phyloP scores from a whole-genome alignment of 1,284 basidiomycete genomes.

The Ceratobasidium sp. region DNA sequence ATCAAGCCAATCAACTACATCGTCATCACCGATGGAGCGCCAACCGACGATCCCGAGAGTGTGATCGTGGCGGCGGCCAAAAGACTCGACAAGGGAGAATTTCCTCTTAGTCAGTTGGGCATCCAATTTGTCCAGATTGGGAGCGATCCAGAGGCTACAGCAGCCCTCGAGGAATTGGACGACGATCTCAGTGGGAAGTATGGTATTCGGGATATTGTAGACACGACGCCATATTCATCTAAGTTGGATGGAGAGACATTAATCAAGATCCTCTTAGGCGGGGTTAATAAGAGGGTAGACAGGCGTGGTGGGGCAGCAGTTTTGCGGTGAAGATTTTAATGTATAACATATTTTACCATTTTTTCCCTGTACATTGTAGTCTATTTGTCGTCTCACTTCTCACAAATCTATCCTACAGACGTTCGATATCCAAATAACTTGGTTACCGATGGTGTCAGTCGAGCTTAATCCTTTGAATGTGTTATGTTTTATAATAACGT shows the following conservation, averaged over 20 bases:
- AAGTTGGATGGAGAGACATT: slow-evolving; percentile 52
- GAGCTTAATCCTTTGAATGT: too few relatives aligned
- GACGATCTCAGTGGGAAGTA: slow-evolving; percentile 54
- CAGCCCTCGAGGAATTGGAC: slow-evolving; percentile 56
- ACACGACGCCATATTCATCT: slow-evolving; percentile 52
- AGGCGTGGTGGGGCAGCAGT: slow-evolving; percentile 8
- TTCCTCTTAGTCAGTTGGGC: slow-evolving; percentile 52
- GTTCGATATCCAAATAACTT: not conserved
- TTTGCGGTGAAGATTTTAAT: slow-evolving; percentile 12
- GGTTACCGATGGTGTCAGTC: too few relatives aligned
- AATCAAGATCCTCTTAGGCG: slow-evolving; percentile 56
- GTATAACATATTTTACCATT: not conserved
- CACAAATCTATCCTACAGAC: not conserved
- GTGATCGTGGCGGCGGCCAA: slow-evolving; percentile 47
- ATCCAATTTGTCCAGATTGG: slow-evolving; percentile 72
- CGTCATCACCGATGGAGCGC: slow-evolving; percentile 65
- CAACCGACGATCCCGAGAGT: slow-evolving; percentile 46
- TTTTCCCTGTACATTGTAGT: not conserved
- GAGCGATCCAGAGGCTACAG: slow-evolving; percentile 53
- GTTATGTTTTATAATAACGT: too few relatives aligned
- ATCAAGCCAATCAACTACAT: slow-evolving; percentile 65
- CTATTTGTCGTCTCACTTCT: not conserved
- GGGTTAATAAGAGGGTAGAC: slow-evolving; percentile 49
- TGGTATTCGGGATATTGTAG: slow-evolving; percentile 55
- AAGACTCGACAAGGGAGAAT: slow-evolving; percentile 46